Evolutionary conservation across 192 early-diverging fungal species (phyloP), one percentile per base, ranked within the genome.

Genomic region (Thamnidium elegans): DNA sequence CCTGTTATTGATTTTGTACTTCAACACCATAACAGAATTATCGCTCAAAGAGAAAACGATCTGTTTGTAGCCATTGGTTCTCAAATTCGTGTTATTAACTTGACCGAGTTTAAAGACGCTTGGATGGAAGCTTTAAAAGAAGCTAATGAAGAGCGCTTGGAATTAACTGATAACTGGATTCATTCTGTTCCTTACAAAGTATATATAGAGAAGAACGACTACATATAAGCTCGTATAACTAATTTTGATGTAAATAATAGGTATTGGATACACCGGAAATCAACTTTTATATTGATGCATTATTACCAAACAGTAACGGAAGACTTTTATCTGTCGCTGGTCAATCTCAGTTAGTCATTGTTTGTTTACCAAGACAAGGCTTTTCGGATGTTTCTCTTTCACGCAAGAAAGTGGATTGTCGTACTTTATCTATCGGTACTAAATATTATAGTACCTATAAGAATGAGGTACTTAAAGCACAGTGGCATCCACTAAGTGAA

Each of bases 401-500:
- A 26, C 20, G 17, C 6, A 32, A 43, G 11, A n/a, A 26, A 15
- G 7, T 63, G 7, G n/a, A 46, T 20, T 71, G 72, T 54, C 62
- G 67, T 15, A 61, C 62, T 19, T 63, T 75, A 3, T 45, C 42
- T 30, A 39, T 78, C 52, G 77, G 77, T 30, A 17, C 13, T 13
- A 63, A 51, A 45, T 55, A 69, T 50, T 66, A 66, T 45, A n/a
- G 42, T 20, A 17, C 15, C 5, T 47, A 55, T 8, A 62, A 76
- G 17, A 76, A 76, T 46, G 79, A 80, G 4, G 76, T 89, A 4
- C 75, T 80, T 6, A 89, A 94, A 61, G 84, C 86, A 9, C 78
- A 79, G 30, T 95, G 93, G 93, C 93, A 94, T 52, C 87, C 90
- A 20, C 72, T 93, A 62, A 90, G 88, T 53, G 79, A 86, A 31